These are phyloP conservation scores for Aspergillus spinulosporus DNA, from an alignment of 2,329 filamentous ascomycete genomes.

Conservation along the genomic window DNA sequence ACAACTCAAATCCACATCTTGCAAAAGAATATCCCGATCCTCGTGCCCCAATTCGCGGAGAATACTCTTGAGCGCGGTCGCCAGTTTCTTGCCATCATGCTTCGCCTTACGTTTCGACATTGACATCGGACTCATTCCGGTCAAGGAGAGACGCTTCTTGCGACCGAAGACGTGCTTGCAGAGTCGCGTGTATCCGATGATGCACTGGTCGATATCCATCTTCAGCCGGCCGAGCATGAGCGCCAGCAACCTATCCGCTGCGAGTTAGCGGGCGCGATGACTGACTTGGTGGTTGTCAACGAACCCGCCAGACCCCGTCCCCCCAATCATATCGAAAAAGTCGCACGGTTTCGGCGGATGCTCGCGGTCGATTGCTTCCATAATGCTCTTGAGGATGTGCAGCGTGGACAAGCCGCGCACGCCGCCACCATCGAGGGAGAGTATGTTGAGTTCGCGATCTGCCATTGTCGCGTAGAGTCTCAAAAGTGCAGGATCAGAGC, in stretches of 20 bases:
- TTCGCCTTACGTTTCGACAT: conserved; percentile 21
- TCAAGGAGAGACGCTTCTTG: conserved; percentile 24
- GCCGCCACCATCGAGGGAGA: conserved; percentile 43
- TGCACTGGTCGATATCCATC: conserved; percentile 48
- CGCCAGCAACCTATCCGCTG: conserved; percentile 39
- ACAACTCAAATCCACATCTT: conserved; percentile 28
- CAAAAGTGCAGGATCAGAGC: too few species aligned
- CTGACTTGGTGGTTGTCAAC: not conserved
- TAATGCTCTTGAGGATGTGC: conserved; percentile 37
- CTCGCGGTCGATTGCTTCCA: conserved; percentile 33
- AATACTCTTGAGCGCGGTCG: conserved; percentile 28
- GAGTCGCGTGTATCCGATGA: conserved; percentile 43
- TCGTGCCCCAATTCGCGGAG: conserved; percentile 24
- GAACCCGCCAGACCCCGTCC: conserved; percentile 41
- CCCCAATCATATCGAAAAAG: conserved; percentile 45
- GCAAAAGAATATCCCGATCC: conserved; percentile 27
- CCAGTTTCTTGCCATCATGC: conserved; percentile 37
- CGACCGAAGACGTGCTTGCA: conserved; percentile 39
- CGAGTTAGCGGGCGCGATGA: not conserved
- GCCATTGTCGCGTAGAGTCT: conserved; percentile 13
- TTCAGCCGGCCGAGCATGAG: conserved; percentile 51
- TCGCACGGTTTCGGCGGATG: conserved; percentile 37
- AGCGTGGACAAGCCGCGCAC: conserved; percentile 43
- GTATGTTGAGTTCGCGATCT: conserved; percentile 23
- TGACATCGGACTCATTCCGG: conserved; percentile 7